Evolutionary conservation across 2,329 filamentous ascomycete species (phyloP).

Genomic region (Pyrenophora teres): DNA sequence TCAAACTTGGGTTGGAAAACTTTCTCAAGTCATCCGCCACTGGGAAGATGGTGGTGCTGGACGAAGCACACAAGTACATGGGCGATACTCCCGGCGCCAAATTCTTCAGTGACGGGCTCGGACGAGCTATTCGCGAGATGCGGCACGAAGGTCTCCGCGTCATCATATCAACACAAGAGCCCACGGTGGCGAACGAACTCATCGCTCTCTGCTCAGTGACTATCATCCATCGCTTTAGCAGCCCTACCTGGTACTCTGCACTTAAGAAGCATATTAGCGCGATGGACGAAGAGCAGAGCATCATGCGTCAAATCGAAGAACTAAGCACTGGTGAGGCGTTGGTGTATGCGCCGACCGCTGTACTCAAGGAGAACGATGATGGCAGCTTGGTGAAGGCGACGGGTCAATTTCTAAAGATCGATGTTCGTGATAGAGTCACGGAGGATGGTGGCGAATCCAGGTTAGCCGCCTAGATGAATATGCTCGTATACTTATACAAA

Average conservation of each 20-base stretch:
- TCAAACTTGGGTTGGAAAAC: constrained; percentile 70
- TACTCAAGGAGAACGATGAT: neutral
- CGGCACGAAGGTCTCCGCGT: constrained; percentile 70
- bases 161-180: constrained; percentile 77
- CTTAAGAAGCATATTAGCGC: neutral
- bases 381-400: neutral
- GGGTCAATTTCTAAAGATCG: constrained; percentile 21
- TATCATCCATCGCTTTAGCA: constrained; percentile 53
- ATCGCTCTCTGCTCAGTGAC: constrained; percentile 74
- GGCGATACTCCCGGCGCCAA: constrained; percentile 59
- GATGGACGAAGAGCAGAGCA: neutral
- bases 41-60: constrained; percentile 68
- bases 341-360: no score
- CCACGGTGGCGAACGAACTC: constrained; percentile 69
- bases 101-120: constrained; percentile 64
- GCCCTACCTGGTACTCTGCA: neutral
- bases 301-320: neutral
- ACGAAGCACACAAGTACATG: constrained; percentile 82
- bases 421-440: constrained; percentile 34
- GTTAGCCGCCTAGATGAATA: no score
- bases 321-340: no score
- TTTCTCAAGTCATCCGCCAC: constrained; percentile 59
- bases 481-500: constrained; percentile 53
- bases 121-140: constrained; percentile 69
- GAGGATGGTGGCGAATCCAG: constrained; percentile 47